Percentiles rank a stretch among this genome's conserved stretches.
Evolutionary conservation across 495 filamentous ascomycete species (phyloP).

Genomic region (Aspergillus ellipticus): DNA sequence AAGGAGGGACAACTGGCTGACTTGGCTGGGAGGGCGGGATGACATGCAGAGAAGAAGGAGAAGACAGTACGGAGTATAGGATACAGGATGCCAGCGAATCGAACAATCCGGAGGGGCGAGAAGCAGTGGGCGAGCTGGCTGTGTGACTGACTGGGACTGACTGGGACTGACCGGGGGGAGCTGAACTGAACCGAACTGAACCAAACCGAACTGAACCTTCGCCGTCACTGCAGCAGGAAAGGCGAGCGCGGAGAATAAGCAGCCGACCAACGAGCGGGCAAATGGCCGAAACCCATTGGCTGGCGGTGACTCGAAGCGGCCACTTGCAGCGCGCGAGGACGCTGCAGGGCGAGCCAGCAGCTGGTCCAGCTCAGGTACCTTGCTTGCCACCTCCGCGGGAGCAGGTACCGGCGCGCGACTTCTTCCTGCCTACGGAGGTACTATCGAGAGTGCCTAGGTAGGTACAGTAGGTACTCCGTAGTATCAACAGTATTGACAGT

Average conservation of each 20-base stretch:
- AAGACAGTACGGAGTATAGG: not conserved
- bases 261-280: not conserved
- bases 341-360: not conserved
- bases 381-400: not conserved
- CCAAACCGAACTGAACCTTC: too few relatives aligned
- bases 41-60: constrained; percentile 3
- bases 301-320: constrained; percentile 25
- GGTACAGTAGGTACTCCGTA: too few relatives aligned
- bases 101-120: not conserved
- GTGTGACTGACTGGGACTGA: not conserved
- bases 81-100: constrained; percentile 26
- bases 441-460: too few relatives aligned
- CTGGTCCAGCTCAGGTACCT: not conserved
- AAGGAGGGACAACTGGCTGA: constrained; percentile 14
- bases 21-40: constrained; percentile 5
- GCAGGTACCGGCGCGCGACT: not conserved
- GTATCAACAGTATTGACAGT: too few relatives aligned
- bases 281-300: constrained; percentile 2
- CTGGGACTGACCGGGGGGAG: too few relatives aligned
- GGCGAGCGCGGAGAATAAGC: not conserved
- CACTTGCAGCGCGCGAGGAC: constrained; percentile 11
- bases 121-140: constrained; percentile 1
- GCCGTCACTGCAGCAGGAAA: too few relatives aligned
- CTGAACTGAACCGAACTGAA: too few relatives aligned
- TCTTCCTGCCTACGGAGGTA: too few relatives aligned